Conservation (phyloP, 306 rosid species). For the Rosa rugosa region DNA sequence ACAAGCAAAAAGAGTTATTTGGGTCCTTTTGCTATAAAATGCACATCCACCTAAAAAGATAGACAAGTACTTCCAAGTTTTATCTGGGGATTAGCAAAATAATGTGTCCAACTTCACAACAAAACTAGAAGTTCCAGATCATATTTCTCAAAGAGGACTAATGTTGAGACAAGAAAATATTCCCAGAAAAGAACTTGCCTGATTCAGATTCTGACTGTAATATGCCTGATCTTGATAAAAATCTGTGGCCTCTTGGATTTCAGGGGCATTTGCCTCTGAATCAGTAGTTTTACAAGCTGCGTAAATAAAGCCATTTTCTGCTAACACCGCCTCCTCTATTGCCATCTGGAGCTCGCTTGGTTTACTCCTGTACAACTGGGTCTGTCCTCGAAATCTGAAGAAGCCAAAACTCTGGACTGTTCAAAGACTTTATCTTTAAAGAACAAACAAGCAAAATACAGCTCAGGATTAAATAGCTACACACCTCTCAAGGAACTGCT, state of each 20-base stretch:
- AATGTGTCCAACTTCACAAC: not conserved
- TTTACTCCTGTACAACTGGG: slow-evolving; percentile 83
- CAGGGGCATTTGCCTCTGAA: slow-evolving; percentile 36
- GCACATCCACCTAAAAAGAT: not conserved
- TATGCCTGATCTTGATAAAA: slow-evolving; percentile 48
- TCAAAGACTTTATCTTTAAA: slow-evolving; percentile 8
- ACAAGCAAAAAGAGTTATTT: not conserved
- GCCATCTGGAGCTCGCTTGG: slow-evolving; percentile 86
- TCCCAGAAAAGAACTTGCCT: slow-evolving; percentile 31
- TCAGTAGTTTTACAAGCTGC: slow-evolving; percentile 40
- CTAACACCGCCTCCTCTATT: slow-evolving; percentile 87
- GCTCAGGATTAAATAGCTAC: slow-evolving; percentile 24
- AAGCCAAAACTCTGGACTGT: slow-evolving; percentile 11
- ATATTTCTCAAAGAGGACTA: not conserved
- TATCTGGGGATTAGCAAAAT: not conserved
- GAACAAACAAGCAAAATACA: slow-evolving; percentile 14
- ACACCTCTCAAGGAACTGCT: slow-evolving; percentile 74
- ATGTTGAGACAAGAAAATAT: not conserved
- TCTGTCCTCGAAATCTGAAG: slow-evolving; percentile 89
- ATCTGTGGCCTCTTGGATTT: slow-evolving; percentile 39
- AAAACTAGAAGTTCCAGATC: not conserved
- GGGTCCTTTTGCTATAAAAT: not conserved
- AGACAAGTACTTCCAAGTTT: not conserved
- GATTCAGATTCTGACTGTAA: slow-evolving; percentile 45
- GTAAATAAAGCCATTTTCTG: slow-evolving; percentile 65